Conservation (phyloP, 331 rosid species). For the Malus hybrid region DNA sequence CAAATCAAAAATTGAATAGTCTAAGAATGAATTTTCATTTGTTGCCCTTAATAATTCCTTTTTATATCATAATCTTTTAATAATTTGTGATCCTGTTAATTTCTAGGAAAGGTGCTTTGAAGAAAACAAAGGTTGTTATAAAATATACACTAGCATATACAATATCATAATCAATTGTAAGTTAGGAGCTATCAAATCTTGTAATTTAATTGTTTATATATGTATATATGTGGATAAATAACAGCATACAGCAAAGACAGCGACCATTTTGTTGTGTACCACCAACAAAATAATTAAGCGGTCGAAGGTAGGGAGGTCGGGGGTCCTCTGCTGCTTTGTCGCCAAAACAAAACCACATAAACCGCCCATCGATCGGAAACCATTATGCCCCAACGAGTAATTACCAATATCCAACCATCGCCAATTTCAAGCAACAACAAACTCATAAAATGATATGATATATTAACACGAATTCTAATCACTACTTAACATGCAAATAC, state of each 20-base stretch:
- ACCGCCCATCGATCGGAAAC: constrained; percentile 22
- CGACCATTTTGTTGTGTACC: constrained; percentile 36
- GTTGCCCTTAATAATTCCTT: not conserved
- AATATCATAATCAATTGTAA: not conserved
- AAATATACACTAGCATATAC: not conserved
- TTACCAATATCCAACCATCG: constrained; percentile 24
- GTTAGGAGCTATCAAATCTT: not conserved
- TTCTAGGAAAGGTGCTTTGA: not conserved
- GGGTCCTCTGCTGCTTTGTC: constrained; percentile 48
- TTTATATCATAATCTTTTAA: not conserved
- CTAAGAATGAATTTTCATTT: not conserved
- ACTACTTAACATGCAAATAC: too few relatives aligned
- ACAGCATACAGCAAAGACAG: constrained; percentile 19
- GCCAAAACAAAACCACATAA: constrained; percentile 25
- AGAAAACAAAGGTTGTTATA: not conserved
- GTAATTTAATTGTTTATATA: not conserved
- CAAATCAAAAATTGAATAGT: too few relatives aligned
- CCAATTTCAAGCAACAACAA: constrained; percentile 5
- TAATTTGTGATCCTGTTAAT: not conserved
- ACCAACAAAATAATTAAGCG: constrained; percentile 31
- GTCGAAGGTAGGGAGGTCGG: constrained; percentile 50
- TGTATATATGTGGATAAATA: not conserved
- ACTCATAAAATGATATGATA: not conserved
- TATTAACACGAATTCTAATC: too few relatives aligned
- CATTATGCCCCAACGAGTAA: constrained; percentile 45